Base-by-base conservation (phyloP, 2,329 filamentous ascomycete species). In the Botrytis elliptica region DNA sequence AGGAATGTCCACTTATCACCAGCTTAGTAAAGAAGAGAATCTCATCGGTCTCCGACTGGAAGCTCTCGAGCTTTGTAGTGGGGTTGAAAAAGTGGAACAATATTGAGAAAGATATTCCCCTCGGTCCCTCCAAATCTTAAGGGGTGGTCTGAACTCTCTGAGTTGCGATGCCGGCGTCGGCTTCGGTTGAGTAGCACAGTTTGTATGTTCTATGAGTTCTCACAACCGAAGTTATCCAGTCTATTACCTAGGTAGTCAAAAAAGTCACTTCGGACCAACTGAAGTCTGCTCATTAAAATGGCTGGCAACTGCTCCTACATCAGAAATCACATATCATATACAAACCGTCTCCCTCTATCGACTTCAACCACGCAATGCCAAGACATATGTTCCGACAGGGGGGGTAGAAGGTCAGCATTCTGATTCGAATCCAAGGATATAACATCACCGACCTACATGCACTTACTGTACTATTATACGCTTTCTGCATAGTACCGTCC, bases 91-190 rank as follows among this genome's bases (percentile, higher is more conserved):
- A 68, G 49, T 68, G 65, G 65, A 68, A 57, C 65, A 67, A 55
- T 67, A 52, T 67, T 55, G 65, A 62, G 65, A 67, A 40, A 55
- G 36, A 64, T 14, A 20, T 42, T 63, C 46, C n/a, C 52, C 68
- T 70, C 42, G 68, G 68, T 68, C 18, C 66, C 49, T 65, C 18
- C 20, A 44, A 36, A 25, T 42, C 60, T 63, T 3, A 63, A 63
- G 25, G 38, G 36, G 4, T 62, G 38, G 46, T 36, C 49, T 42
- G 20, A 65, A 25, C 40, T 63, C 22, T 3, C 33, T 52, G 33
- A 67, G 46, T 38, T 68, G 66, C 49, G 46, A 68, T 68, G 49
- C 66, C 66, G 66, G n/a, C 36, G 55, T 68, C 66, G 49, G 66
- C 49, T 49, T 66, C 63, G 63, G 63, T 66, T 36, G 63, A 42